phyloP scores from a whole-genome alignment of 208 protist genomes.

The Leishmania aethiopica region DNA sequence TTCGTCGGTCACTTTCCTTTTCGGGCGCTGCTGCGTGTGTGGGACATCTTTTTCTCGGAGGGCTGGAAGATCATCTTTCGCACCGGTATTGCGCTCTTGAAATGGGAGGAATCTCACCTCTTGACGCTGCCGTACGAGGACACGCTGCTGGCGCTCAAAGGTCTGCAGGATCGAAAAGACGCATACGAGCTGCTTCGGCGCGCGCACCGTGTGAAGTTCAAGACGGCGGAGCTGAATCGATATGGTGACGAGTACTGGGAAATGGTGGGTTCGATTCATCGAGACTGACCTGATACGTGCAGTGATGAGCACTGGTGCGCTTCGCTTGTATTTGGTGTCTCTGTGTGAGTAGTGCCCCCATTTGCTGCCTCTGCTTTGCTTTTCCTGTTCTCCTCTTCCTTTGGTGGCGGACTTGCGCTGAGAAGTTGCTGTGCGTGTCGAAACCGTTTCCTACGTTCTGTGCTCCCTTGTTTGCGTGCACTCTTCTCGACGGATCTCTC shows the following conservation, averaged over 20 bases:
- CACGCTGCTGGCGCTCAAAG: conserved; percentile 80
- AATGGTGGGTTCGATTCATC: conserved; percentile 27
- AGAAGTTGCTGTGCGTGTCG: background rate
- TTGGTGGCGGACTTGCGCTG: background rate
- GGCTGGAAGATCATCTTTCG: conserved; percentile 95
- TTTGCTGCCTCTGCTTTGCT: too few species aligned
- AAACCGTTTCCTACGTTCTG: background rate
- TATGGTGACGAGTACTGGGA: conserved; percentile 87
- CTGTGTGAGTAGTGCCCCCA: background rate
- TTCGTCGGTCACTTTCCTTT: conserved; percentile 93
- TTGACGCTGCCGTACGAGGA: conserved; percentile 78
- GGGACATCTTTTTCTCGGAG: conserved; percentile 93
- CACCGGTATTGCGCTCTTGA: conserved; percentile 85
- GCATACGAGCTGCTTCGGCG: conserved; percentile 70
- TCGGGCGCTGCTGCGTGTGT: conserved; percentile 86
- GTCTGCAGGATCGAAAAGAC: conserved; percentile 85
- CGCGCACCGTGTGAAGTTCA: conserved; percentile 87
- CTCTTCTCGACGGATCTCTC: background rate
- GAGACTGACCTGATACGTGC: conserved; percentile 4
- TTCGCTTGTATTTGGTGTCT: background rate
- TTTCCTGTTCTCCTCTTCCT: background rate
- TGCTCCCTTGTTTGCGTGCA: background rate
- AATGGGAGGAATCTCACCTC: conserved; percentile 87
- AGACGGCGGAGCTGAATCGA: conserved; percentile 78
- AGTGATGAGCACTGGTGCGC: background rate